phyloP scores from a whole-genome alignment of 169 alveolate species.

The Miamiensis avidus region DNA sequence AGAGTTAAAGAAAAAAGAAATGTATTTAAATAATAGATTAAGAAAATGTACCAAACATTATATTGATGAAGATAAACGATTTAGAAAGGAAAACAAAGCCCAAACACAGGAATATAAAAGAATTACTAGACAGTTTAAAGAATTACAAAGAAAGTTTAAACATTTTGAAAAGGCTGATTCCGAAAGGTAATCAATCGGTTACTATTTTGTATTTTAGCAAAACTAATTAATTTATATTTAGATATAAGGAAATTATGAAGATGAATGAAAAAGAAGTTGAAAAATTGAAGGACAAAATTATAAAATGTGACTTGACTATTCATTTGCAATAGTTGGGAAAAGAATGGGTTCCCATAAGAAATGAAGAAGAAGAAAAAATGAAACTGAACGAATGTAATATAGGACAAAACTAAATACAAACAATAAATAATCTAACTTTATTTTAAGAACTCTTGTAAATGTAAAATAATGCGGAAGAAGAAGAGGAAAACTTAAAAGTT shows the following conservation, averaged over 20 bases:
- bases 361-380: conserved; percentile 46
- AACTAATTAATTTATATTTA: conserved; percentile 4
- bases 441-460: not conserved
- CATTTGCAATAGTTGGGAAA: conserved; percentile 69
- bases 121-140: conserved; percentile 64
- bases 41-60: conserved; percentile 44
- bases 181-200: conserved; percentile 2
- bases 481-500: conserved; percentile 39
- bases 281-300: conserved; percentile 56
- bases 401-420: conserved; percentile 28
- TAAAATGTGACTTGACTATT: conserved; percentile 65
- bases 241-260: conserved; percentile 64
- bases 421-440: not conserved
- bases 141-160: conserved; percentile 61
- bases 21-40: conserved; percentile 51
- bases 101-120: conserved; percentile 67
- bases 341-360: conserved; percentile 64
- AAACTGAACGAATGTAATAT: conserved; percentile 23
- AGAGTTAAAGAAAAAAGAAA: conserved; percentile 51
- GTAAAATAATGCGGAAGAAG: not conserved
- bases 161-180: conserved; percentile 70
- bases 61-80: conserved; percentile 33
- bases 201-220: too few species aligned
- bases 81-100: conserved; percentile 57
- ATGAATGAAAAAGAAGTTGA: conserved; percentile 73